Base-by-base conservation (phyloP, 1,139 yeast species). In the Candida pseudoviswanathii region DNA sequence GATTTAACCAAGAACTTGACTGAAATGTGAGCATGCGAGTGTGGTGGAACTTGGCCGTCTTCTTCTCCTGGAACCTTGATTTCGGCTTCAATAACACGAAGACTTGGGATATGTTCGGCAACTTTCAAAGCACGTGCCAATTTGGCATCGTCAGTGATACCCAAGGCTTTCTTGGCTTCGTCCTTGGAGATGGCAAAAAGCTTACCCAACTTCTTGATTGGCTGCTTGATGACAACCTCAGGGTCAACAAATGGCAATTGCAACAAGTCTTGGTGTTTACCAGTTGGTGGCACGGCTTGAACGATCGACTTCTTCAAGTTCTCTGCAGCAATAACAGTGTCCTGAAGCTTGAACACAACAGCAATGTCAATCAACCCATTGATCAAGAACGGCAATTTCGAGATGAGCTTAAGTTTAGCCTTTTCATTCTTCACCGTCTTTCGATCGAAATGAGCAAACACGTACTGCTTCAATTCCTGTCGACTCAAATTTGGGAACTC, bases 51-150 rank as follows among this genome's bases (percentile, higher is more conserved):
- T 33, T 76, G 73, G 2, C 53, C 54, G 22, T 47, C 46, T 27
- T 72, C 67, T 71, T 92, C 98, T 36, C 98, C 99, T 3, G 97
- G 96, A 41, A 92, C 97, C 55, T 82, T 80, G 68, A 92, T 90
- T 51, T 80, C 82, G 43, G 96, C 85, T 47, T 82, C 82, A 41
- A 91, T 58, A 22, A 92, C 73, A 58, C 88, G 84, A 51, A 94
- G 70, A 43, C 76, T 71, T 40, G 98, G 97, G 40, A 90, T 81
- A 46, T 77, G 73, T 5, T 78, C 64, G 2, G 95, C 96, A 49
- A 85, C 78, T 9, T 74, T 68, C 46, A 86, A 64, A 2, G 90
- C 79, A 33, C 75, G 73, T 25, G 74, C 63, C 47, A 84, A 66
- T 58, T 78, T 66, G 1, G 59, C 58, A 30, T 73, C 71, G 53